These are phyloP conservation scores for Naumovozyma baii DNA, from an alignment of 805 yeast genomes.

Conservation along the genomic window DNA sequence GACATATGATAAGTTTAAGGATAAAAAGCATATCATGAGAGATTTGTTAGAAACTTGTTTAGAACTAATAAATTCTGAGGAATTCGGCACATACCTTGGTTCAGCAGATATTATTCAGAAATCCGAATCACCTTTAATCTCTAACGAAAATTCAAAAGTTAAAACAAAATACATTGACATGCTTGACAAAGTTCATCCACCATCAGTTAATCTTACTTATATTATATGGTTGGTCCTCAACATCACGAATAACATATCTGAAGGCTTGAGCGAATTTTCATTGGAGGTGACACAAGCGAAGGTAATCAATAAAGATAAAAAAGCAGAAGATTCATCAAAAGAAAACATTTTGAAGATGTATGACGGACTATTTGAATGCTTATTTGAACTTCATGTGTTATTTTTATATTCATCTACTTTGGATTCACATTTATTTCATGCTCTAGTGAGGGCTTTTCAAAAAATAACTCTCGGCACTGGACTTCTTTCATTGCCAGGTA, in stretches of 20 bases:
- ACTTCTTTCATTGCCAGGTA: slow-evolving; percentile 43
- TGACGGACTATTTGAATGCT: slow-evolving; percentile 29
- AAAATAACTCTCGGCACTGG: slow-evolving; percentile 79
- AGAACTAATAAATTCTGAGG: slow-evolving; percentile 27
- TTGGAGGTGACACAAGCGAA: slow-evolving; percentile 35
- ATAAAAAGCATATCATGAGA: slow-evolving; percentile 49
- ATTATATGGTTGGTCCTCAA: slow-evolving; percentile 46
- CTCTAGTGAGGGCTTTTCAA: slow-evolving; percentile 63
- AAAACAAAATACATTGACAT: slow-evolving; percentile 59
- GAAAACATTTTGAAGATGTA: slow-evolving; percentile 23
- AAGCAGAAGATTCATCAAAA: slow-evolving; percentile 5
- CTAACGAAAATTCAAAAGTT: slow-evolving; percentile 36
- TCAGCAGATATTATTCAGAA: slow-evolving; percentile 28
- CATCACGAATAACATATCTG: slow-evolving; percentile 47
- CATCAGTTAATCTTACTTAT: slow-evolving; percentile 55
- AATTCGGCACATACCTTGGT: slow-evolving; percentile 28
- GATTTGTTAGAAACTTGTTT: slow-evolving; percentile 42
- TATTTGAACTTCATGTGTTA: slow-evolving; percentile 38
- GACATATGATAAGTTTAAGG: slow-evolving; percentile 50
- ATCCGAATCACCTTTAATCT: slow-evolving; percentile 30
- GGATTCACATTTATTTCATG: slow-evolving; percentile 62
- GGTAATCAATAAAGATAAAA: slow-evolving; percentile 8
- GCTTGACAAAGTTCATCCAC: slow-evolving; percentile 75
- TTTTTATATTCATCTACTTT: slow-evolving; percentile 52
- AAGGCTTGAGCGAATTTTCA: slow-evolving; percentile 40